Conservation (phyloP, 2,329 filamentous ascomycete species). For the Claviceps cyperi region DNA sequence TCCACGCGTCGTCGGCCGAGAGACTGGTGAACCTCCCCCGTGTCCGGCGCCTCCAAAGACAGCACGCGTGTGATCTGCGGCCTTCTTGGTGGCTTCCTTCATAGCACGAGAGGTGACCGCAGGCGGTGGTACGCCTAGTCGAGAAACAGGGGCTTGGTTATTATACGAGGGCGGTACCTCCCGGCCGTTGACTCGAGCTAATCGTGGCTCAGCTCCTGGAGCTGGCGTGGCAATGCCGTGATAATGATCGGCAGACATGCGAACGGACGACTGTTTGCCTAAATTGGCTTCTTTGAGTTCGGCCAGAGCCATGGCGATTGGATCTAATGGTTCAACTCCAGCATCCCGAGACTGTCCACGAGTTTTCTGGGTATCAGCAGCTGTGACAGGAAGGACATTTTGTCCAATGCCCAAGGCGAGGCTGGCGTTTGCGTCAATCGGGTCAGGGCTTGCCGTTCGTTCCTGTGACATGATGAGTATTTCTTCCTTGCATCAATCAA, state of each 20-base stretch:
- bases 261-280: slow-evolving; percentile 60
- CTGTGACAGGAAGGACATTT: slow-evolving; percentile 87
- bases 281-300: slow-evolving; percentile 74
- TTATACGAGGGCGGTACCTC: slow-evolving; percentile 69
- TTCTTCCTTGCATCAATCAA: neutral
- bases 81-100: slow-evolving; percentile 88
- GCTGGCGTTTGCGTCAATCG: slow-evolving; percentile 81
- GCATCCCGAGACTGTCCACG: slow-evolving; percentile 16
- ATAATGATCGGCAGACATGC: slow-evolving; percentile 93
- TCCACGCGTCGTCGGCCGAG: slow-evolving; percentile 45
- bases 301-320: slow-evolving; percentile 81
- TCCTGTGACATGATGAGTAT: slow-evolving; percentile 16
- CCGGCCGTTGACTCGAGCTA: slow-evolving; percentile 27
- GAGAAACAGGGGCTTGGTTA: slow-evolving; percentile 46
- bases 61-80: slow-evolving; percentile 65
- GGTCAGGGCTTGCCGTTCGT: slow-evolving; percentile 55
- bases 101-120: slow-evolving; percentile 89
- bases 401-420: slow-evolving; percentile 89
- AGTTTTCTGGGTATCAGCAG: slow-evolving; percentile 46
- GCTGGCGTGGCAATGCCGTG: slow-evolving; percentile 82
- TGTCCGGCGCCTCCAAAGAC: slow-evolving; percentile 41
- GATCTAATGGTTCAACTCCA: slow-evolving; percentile 55
- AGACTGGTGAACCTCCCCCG: slow-evolving; percentile 24
- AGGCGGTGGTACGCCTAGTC: slow-evolving; percentile 76
- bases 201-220: slow-evolving; percentile 30